phyloP scores from a whole-genome alignment of 2,329 filamentous ascomycete genomes.

The Colletotrichum cereale region DNA sequence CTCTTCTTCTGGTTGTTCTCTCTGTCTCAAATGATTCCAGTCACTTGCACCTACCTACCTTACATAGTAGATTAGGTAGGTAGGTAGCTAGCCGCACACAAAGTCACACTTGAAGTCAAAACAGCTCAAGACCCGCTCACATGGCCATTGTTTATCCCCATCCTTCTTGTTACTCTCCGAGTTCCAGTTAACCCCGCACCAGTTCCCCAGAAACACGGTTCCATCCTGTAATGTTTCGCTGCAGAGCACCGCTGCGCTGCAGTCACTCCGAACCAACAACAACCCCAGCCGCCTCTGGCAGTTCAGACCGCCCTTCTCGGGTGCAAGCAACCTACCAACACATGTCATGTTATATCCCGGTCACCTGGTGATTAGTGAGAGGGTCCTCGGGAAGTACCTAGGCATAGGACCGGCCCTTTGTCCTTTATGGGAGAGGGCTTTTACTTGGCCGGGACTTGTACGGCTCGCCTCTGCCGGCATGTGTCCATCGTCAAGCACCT shows the following conservation, averaged over 20 bases:
- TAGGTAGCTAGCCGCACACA: neutral
- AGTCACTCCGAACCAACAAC: neutral
- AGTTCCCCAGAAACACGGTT: constrained; percentile 36
- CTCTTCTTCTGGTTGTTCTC: neutral
- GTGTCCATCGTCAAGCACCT: constrained; percentile 1
- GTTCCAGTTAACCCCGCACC: constrained; percentile 30
- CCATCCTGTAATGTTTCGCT: constrained; percentile 23
- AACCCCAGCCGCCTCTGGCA: neutral
- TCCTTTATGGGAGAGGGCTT: neutral
- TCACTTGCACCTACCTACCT: neutral
- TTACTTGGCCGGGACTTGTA: neutral
- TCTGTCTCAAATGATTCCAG: constrained; percentile 3
- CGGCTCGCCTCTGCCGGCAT: neutral
- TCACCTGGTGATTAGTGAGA: constrained; percentile 17
- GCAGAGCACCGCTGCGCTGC: constrained; percentile 16
- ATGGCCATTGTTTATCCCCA: constrained; percentile 12
- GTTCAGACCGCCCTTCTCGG: neutral
- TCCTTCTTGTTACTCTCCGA: neutral
- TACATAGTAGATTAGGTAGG: neutral
- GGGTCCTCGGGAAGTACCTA: constrained; percentile 9
- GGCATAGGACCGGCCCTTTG: constrained; percentile 1
- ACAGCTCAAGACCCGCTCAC: constrained; percentile 19
- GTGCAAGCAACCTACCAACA: constrained; percentile 3
- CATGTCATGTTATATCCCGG: too few relatives aligned
- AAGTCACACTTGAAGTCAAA: neutral